Evolutionary conservation across 78 protist genomes (phyloP).

Genomic region (Dictyostelium purpureum): DNA sequence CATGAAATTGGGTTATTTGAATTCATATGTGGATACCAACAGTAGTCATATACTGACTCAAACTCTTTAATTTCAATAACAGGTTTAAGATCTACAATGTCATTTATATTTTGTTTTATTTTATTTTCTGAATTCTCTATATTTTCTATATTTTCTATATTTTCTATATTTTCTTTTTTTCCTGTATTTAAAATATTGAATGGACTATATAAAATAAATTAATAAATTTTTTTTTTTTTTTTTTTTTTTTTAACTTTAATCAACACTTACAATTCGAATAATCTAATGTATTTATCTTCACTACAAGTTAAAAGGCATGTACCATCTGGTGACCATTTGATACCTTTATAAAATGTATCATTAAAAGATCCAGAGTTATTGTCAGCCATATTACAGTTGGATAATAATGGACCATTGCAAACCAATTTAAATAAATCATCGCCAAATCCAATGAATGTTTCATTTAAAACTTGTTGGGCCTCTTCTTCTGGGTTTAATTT

Average conservation of each 20-base stretch:
- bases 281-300: constrained; percentile 26
- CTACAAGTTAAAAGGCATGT: constrained; percentile 33
- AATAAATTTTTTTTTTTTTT: neutral
- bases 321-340: constrained; percentile 73
- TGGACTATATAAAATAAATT: neutral
- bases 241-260: neutral
- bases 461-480: neutral
- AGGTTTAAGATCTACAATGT: neutral
- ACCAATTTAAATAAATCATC: neutral
- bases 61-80: constrained; percentile 14
- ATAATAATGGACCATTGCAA: neutral
- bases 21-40: constrained; percentile 68
- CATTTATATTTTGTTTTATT: neutral
- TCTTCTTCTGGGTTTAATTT: neutral
- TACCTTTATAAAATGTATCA: constrained; percentile 26
- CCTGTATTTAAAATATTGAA: neutral
- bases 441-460: neutral
- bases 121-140: too few relatives aligned
- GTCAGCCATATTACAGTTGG: too few relatives aligned
- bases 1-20: constrained; percentile 23
- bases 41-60: constrained; percentile 37
- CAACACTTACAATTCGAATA: constrained; percentile 53
- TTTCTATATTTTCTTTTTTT: neutral
- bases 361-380: neutral
- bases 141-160: neutral